phyloP scores from a whole-genome alignment of 2,329 filamentous ascomycete genomes.

The Aureobasidium sp. region DNA sequence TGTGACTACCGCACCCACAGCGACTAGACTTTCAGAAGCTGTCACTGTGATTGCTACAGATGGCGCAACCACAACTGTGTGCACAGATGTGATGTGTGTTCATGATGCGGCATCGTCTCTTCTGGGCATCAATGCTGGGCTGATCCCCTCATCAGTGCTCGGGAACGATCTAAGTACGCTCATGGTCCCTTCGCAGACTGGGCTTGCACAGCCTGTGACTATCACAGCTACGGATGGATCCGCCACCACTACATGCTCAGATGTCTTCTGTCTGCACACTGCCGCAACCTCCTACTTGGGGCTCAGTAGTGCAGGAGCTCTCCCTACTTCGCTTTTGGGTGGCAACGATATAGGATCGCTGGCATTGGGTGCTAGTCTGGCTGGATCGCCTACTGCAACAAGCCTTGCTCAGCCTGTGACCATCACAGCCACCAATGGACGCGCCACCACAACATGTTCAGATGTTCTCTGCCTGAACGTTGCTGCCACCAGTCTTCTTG shows the following conservation, averaged over 20 bases:
- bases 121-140: background rate
- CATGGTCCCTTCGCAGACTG: background rate
- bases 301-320: background rate
- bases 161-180: background rate
- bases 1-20: background rate
- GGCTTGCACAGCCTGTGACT: background rate
- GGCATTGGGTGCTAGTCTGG: background rate
- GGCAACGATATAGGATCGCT: background rate
- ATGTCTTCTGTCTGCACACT: background rate
- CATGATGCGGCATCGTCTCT: background rate
- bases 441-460: background rate
- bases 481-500: background rate
- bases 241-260: background rate
- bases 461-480: background rate
- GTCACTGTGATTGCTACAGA: background rate
- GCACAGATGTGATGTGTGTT: background rate
- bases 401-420: background rate
- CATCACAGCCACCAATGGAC: background rate
- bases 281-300: background rate
- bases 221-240: background rate
- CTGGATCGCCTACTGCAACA: background rate
- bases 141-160: background rate
- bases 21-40: background rate
- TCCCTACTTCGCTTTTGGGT: background rate
- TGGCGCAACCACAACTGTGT: background rate